phyloP scores from a whole-genome alignment of 129 eudicot genomes.

The Chrysanthemum lavandulifolium region DNA sequence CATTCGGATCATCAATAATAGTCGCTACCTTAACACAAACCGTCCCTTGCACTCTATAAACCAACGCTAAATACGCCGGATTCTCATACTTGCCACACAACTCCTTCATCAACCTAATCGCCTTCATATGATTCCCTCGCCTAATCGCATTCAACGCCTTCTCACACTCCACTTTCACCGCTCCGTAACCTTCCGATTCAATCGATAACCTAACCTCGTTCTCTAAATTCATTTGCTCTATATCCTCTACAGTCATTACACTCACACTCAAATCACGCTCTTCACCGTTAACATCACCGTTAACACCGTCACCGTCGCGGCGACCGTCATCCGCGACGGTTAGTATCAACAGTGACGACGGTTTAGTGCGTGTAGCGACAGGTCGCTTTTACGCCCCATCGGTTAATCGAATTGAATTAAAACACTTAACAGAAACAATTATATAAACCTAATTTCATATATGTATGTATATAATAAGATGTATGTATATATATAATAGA shows the following conservation, averaged over 20 bases:
- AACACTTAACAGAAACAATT: constrained; percentile 24
- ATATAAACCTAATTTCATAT: constrained; percentile 29
- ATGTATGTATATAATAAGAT: constrained; percentile 12
- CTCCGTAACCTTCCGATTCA: constrained; percentile 40
- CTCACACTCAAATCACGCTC: constrained; percentile 14
- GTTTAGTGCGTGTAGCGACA: constrained; percentile 61
- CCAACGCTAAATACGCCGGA: constrained; percentile 49
- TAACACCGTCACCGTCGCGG: constrained; percentile 2
- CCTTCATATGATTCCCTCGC: constrained; percentile 74
- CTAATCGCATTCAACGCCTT: constrained; percentile 65
- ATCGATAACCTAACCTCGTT: constrained; percentile 24
- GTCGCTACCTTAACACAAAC: constrained; percentile 71
- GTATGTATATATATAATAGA: not conserved
- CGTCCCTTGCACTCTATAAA: constrained; percentile 73
- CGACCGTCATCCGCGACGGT: constrained; percentile 15
- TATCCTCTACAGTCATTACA: constrained; percentile 22
- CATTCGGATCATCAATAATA: constrained; percentile 56
- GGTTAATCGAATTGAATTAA: constrained; percentile 11
- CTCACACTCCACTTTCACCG: constrained; percentile 77
- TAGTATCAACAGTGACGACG: constrained; percentile 26
- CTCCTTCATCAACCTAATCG: constrained; percentile 82
- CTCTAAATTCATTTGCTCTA: constrained; percentile 10
- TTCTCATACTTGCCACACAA: constrained; percentile 50
- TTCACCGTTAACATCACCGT: constrained; percentile 13
- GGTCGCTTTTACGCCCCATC: constrained; percentile 91